Percentiles rank a stretch among this genome's conserved stretches.
Conservation (phyloP, 495 filamentous ascomycete genomes). For the Penicillium egyptiacum region DNA sequence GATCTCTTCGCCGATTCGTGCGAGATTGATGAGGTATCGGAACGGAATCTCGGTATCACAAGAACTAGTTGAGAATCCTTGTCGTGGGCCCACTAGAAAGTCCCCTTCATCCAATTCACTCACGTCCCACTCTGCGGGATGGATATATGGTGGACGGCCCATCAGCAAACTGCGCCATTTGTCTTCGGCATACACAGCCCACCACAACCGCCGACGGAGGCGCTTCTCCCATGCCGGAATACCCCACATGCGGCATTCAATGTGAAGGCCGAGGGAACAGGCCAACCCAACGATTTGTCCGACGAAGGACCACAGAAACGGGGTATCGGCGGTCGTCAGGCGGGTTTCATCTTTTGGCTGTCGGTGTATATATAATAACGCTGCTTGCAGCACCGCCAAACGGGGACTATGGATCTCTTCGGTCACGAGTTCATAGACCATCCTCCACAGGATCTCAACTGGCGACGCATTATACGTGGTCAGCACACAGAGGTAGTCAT, state of each 20-base stretch:
- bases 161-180: constrained; percentile 90
- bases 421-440: constrained; percentile 33
- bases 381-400: constrained; percentile 36
- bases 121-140: constrained; percentile 80
- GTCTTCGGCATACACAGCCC: constrained; percentile 91
- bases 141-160: constrained; percentile 79
- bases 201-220: constrained; percentile 78
- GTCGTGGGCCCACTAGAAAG: constrained; percentile 47
- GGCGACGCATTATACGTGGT: constrained; percentile 33
- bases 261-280: constrained; percentile 68
- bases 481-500: constrained; percentile 35
- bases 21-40: constrained; percentile 29
- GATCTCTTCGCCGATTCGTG: constrained; percentile 35
- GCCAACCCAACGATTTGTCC: constrained; percentile 37
- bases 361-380: constrained; percentile 36
- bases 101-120: constrained; percentile 64
- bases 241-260: constrained; percentile 84
- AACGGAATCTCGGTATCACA: constrained; percentile 28
- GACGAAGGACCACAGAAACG: constrained; percentile 40
- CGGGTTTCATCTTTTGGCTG: constrained; percentile 22
- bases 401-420: constrained; percentile 40
- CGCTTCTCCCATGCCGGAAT: constrained; percentile 86
- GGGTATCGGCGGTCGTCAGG: constrained; percentile 30
- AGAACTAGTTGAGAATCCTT: constrained; percentile 26
- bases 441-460: constrained; percentile 32